These are phyloP conservation scores for Pichia deserticola DNA, from an alignment of 805 yeast genomes.

Conservation along the genomic window DNA sequence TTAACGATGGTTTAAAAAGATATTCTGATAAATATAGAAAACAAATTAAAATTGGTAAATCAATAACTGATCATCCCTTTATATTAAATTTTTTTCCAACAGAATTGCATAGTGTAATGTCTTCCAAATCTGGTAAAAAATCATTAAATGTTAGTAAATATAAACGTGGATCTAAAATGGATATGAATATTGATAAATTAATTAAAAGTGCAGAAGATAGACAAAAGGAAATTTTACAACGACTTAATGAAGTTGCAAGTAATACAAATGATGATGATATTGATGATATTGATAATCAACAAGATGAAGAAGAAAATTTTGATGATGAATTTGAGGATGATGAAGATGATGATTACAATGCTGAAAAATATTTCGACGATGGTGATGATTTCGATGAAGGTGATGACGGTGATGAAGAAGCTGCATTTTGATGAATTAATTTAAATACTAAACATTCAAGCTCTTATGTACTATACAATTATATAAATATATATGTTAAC, in stretches of 20 bases:
- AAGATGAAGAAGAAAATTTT: constrained; percentile 43
- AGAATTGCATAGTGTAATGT: constrained; percentile 65
- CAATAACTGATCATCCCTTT: constrained; percentile 75
- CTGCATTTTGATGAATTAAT: constrained; percentile 44
- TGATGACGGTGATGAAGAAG: constrained; percentile 60
- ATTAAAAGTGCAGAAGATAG: constrained; percentile 23
- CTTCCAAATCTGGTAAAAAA: constrained; percentile 37
- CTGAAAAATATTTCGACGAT: constrained; percentile 70
- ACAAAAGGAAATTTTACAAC: constrained; percentile 25
- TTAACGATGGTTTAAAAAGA: constrained; percentile 67
- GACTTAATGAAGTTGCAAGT: constrained; percentile 30
- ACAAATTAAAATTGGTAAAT: constrained; percentile 59
- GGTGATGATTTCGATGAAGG: constrained; percentile 53
- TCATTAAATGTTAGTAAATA: constrained; percentile 35
- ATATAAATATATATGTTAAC: neutral
- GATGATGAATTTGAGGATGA: constrained; percentile 69
- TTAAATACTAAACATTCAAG: neutral
- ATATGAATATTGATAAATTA: constrained; percentile 27
- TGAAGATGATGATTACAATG: constrained; percentile 73
- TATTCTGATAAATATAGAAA: constrained; percentile 76
- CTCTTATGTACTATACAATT: too few species aligned
- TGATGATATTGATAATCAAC: constrained; percentile 35
- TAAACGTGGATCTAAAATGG: constrained; percentile 30
- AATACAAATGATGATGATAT: constrained; percentile 39
- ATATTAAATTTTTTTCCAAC: constrained; percentile 63